Conservation (phyloP, 495 filamentous ascomycete genomes). For the Podospora australis region DNA sequence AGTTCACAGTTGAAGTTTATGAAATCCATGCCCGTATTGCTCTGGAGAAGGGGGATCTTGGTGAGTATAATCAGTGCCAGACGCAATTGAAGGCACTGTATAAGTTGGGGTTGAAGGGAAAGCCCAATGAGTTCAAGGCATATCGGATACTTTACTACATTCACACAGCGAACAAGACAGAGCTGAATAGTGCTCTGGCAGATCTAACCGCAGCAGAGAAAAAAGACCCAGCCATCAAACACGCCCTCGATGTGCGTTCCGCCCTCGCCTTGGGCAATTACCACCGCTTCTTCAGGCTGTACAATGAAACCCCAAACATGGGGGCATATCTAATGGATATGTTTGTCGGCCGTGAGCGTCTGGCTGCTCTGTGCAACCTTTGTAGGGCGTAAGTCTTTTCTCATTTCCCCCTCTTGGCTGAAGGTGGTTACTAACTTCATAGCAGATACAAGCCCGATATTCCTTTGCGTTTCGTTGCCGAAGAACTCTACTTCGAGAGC, state of each 20-base stretch:
- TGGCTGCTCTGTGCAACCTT: slow-evolving; percentile 80
- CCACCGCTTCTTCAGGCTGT: slow-evolving; percentile 93
- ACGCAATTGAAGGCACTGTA: slow-evolving; percentile 93
- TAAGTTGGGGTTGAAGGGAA: slow-evolving; percentile 74
- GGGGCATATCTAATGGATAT: slow-evolving; percentile 98
- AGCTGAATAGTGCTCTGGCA: slow-evolving; percentile 94
- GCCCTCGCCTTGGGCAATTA: slow-evolving; percentile 91
- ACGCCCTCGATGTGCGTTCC: slow-evolving; percentile 87
- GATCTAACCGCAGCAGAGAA: slow-evolving; percentile 98
- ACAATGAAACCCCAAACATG: slow-evolving; percentile 93
- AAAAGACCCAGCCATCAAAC: slow-evolving; percentile 71
- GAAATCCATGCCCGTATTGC: slow-evolving; percentile 97
- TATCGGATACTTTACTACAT: slow-evolving; percentile 99
- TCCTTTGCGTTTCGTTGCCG: slow-evolving; percentile 82
- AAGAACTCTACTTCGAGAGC: slow-evolving; percentile 92
- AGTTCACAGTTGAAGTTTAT: slow-evolving; percentile 92
- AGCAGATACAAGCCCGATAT: slow-evolving; percentile 84
- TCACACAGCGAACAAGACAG: slow-evolving; percentile 95
- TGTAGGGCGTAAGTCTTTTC: slow-evolving; percentile 77
- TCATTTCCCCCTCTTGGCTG: background rate
- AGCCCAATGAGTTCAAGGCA: slow-evolving; percentile 93
- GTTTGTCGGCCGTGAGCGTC: slow-evolving; percentile 90
- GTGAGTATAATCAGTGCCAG: slow-evolving; percentile 99
- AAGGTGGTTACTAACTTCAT: slow-evolving; percentile 28
- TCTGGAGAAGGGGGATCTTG: slow-evolving; percentile 95